Conservation (phyloP, 805 yeast species). For the Candida easanensis region DNA sequence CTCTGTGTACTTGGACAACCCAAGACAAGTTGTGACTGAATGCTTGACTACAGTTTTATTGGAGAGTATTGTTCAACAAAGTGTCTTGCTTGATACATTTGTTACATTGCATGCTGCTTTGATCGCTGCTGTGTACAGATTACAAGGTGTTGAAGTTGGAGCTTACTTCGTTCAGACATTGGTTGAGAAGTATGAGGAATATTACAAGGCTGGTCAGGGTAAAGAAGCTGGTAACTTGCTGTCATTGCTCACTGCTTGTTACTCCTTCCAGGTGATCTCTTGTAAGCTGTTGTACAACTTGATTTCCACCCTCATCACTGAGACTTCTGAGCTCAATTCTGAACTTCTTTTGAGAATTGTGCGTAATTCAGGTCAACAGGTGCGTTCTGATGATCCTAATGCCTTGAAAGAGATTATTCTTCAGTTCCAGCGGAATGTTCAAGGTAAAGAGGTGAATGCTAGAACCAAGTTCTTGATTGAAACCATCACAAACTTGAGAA, state of each 20-base stretch:
- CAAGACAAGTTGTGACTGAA: slow-evolving; percentile 80
- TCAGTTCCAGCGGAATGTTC: slow-evolving; percentile 42
- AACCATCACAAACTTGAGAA: slow-evolving; percentile 79
- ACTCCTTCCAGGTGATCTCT: slow-evolving; percentile 73
- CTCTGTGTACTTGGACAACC: slow-evolving; percentile 56
- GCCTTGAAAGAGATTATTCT: slow-evolving; percentile 78
- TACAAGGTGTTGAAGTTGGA: slow-evolving; percentile 87
- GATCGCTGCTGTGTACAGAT: slow-evolving; percentile 67
- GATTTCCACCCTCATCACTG: slow-evolving; percentile 48
- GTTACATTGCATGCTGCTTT: slow-evolving; percentile 77
- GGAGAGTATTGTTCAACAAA: slow-evolving; percentile 62
- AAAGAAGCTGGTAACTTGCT: slow-evolving; percentile 63
- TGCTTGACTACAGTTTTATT: slow-evolving; percentile 59
- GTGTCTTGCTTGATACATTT: slow-evolving; percentile 72
- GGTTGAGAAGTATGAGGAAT: slow-evolving; percentile 64
- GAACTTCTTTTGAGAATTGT: slow-evolving; percentile 74
- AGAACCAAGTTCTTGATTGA: slow-evolving; percentile 84
- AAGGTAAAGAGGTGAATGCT: slow-evolving; percentile 42
- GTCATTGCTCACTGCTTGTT: slow-evolving; percentile 73
- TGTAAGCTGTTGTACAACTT: slow-evolving; percentile 77
- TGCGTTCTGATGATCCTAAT: slow-evolving; percentile 86
- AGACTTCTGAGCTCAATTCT: slow-evolving; percentile 67
- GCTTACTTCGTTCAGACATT: slow-evolving; percentile 78
- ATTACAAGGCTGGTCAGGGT: slow-evolving; percentile 37
- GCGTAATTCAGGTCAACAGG: slow-evolving; percentile 74